phyloP scores from a whole-genome alignment of 1,284 basidiomycete species.

The Anthracocystis walkeri region DNA sequence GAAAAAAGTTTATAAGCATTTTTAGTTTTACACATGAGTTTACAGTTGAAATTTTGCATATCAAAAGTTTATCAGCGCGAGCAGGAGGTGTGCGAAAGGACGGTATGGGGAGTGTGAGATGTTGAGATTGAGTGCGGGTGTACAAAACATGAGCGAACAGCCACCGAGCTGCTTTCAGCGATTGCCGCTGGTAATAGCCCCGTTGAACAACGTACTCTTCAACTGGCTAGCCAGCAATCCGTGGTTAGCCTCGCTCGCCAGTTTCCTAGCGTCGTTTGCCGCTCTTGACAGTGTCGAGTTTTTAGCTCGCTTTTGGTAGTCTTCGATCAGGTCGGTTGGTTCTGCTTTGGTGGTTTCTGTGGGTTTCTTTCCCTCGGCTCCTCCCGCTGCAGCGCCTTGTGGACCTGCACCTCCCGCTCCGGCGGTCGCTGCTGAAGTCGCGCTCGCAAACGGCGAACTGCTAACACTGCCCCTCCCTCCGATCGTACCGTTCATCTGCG shows the following conservation, averaged over 20 bases:
- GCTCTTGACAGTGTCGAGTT: slow-evolving; percentile 11
- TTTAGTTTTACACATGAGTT: background rate
- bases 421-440: background rate
- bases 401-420: background rate
- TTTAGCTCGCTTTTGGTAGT: background rate
- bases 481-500: slow-evolving; percentile 19
- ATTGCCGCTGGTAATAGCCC: background rate
- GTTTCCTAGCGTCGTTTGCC: slow-evolving; percentile 76
- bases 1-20: background rate
- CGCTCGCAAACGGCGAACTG: slow-evolving; percentile 7
- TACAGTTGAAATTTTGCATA: background rate
- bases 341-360: background rate
- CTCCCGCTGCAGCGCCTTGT: background rate
- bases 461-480: background rate
- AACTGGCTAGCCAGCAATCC: slow-evolving; percentile 88
- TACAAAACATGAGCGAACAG: too few relatives aligned
- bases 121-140: background rate
- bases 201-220: slow-evolving; percentile 75
- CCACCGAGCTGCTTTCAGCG: too few relatives aligned
- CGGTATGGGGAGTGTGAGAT: too few relatives aligned
- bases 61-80: too few relatives aligned
- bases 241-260: slow-evolving; percentile 88
- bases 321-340: background rate
- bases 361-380: background rate
- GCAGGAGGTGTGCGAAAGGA: too few relatives aligned